These are phyloP conservation scores for Phaeosphaeria sp. DNA, from an alignment of 2,329 filamentous ascomycete species.

Conservation along the genomic window DNA sequence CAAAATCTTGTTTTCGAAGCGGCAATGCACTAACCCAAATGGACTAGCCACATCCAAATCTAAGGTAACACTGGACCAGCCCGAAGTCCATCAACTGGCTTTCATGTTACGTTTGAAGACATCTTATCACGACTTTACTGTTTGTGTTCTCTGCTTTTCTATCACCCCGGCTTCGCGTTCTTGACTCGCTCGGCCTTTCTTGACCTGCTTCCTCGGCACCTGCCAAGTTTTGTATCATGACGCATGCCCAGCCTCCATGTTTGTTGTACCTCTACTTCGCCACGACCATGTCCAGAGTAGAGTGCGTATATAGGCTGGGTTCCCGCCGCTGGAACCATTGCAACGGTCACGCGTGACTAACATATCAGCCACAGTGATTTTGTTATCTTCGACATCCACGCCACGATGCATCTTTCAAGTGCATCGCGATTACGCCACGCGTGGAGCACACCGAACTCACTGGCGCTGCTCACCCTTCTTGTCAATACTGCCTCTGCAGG, in stretches of 20 bases:
- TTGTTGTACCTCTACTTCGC: constrained; percentile 19
- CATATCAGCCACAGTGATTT: not conserved
- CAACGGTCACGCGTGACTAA: not conserved
- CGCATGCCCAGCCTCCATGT: constrained; percentile 36
- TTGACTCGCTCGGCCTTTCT: constrained; percentile 13
- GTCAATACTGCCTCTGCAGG: constrained; percentile 17
- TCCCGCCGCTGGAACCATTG: constrained; percentile 1
- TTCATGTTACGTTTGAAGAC: not conserved
- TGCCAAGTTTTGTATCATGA: constrained; percentile 43
- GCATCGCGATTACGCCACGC: constrained; percentile 5
- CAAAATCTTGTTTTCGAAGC: not conserved
- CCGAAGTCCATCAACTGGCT: not conserved
- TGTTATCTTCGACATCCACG: not conserved
- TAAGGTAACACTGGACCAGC: not conserved
- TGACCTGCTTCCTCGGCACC: constrained; percentile 15
- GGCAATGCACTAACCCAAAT: not conserved
- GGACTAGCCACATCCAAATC: not conserved
- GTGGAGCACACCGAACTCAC: constrained; percentile 2
- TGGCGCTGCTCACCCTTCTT: constrained; percentile 14
- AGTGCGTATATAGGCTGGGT: constrained; percentile 14
- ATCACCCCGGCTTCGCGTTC: not conserved
- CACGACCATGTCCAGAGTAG: constrained; percentile 12
- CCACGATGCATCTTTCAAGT: not conserved
- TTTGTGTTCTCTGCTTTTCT: not conserved
- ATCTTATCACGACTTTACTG: not conserved